Base-by-base conservation (phyloP, 352 stramenopile species). In the Nothophytophthora sp. region DNA sequence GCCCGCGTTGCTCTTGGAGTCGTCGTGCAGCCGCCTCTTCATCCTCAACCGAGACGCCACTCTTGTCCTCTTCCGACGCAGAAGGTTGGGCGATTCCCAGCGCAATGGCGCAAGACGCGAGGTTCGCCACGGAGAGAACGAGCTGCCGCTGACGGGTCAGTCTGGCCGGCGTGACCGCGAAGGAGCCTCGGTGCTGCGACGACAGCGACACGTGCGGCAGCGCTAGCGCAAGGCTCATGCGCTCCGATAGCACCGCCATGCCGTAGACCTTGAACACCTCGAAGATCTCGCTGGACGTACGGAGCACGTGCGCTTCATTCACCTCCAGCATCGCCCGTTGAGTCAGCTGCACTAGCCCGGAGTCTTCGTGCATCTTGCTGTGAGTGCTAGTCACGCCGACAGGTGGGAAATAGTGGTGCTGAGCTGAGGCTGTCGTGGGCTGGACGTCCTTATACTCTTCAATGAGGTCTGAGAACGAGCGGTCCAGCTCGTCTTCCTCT, bases 191-290 rank as follows among this genome's bases (percentile, higher is more conserved):
- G 47, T 39, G 36, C 22, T 44, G 43, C 38, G 43, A 32, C 32
- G 39, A 22, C 18, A 65, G 15, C 18, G 55, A 62, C 3, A 68
- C 55, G 38, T 63, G 71, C 22, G 61, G 74, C 50, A 65, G 56
- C 15, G 51, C 81, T 13, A 86, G 55, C 19, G 51, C 63, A 2
- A 87, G 38, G 47, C 82, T 93, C 32, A 86, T 68, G 13, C 80
- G 66, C 49, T 93, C 80, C 3, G 76, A 71, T 3, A 93, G 63
- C 29, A 90, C 75, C 2, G 80, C 67, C 80, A 91, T 90, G 34
- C 82, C 82, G 54, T 93, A 91, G 41, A 87, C 63, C 55, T 90
- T 90, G 50, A 93, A 93, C 18, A 93, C 72, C 18, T 93, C 71
- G 53, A 91, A 93, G 23, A 87, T 72, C 46, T 90, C 81, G 1